phyloP scores from a whole-genome alignment of 1,139 yeast genomes.

The Zygoascus meyerae region DNA sequence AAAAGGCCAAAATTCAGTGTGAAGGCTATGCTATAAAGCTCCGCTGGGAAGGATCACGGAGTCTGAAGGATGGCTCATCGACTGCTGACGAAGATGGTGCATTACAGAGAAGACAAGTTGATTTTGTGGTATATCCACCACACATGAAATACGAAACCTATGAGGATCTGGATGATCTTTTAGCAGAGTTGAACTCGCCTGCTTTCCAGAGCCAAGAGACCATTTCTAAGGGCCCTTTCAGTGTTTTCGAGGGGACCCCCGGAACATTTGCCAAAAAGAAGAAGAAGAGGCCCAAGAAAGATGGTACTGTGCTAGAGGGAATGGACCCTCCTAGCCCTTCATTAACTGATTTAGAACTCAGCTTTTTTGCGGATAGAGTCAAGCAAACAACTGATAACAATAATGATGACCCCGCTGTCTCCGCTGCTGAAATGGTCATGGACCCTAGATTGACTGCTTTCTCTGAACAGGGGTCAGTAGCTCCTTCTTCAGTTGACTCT shows the following conservation, averaged over 20 bases:
- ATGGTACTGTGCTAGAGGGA: no score
- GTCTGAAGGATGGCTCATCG: conserved; percentile 7
- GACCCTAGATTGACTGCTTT: no score
- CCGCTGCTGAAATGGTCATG: no score
- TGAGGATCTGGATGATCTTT: conserved; percentile 75
- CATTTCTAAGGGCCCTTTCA: conserved; percentile 71
- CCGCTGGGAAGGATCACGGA: conserved; percentile 53
- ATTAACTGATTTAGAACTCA: no score
- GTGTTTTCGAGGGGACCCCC: conserved; percentile 53
- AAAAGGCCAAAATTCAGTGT: conserved; percentile 54
- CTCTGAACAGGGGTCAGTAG: no score
- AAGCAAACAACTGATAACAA: no score
- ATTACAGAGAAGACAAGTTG: conserved; percentile 58
- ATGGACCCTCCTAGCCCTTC: no score
- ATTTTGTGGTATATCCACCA: conserved; percentile 60
- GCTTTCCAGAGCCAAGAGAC: conserved; percentile 44
- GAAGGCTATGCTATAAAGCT: conserved; percentile 80
- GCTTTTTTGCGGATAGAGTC: no score
- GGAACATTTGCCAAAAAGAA: conserved; percentile 1
- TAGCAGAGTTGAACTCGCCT: conserved; percentile 56
- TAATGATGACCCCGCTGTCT: no score
- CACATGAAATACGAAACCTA: conserved; percentile 60
- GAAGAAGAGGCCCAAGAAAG: conserved; percentile 12
- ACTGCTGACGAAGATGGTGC: conserved; percentile 39
- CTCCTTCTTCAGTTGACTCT: no score